Evolutionary conservation across 805 yeast species (phyloP), one percentile per base, ranked within the genome.

Genomic region (Saturnispora mendoncae): DNA sequence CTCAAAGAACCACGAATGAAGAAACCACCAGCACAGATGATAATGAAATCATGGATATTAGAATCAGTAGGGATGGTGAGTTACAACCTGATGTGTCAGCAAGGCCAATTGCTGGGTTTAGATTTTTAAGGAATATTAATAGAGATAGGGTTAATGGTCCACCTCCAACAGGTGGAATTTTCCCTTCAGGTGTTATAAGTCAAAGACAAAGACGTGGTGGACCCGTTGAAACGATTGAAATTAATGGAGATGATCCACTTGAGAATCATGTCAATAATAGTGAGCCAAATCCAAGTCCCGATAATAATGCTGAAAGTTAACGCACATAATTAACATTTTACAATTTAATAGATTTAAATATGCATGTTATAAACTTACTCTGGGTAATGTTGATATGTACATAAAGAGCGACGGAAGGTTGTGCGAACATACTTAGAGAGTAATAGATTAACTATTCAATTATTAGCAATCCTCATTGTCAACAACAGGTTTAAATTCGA

Each of bases 181-280:
- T 40, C 25, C 43, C 43, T 7, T 40, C 43, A 6, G 43, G 43
- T 6, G 43, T 40, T 15, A 21, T 31, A 5, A 34, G 38, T 35
- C 20, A 28, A 15, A 29, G 43, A 15, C 13, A 24, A 18, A 29
- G 34, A 34, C 12, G 29, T 10, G 43, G 43, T 6, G 43, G 38
- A 7, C 33, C 42, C 6, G 17, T 40, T n/a, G 39, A 40, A 14
- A 40, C 43, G 3, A 18, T 30, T 23, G 29, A 40, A 13, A 8
- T 40, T 5, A 21, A 40, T 17, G 27, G 26, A 3, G n/a, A 25
- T 23, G 43, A 40, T 1, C 18, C 19, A 0, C 20, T 40, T 14
- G 25, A 20, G 27, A 26, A 5, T 7, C 29, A 27, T 9, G 9
- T n/a, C 6, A 13, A 27, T 9, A 9, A 13, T 13, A 8, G 6